These are phyloP conservation scores for Talaromyces marneffei DNA, from an alignment of 2,329 filamentous ascomycete genomes.

Conservation along the genomic window DNA sequence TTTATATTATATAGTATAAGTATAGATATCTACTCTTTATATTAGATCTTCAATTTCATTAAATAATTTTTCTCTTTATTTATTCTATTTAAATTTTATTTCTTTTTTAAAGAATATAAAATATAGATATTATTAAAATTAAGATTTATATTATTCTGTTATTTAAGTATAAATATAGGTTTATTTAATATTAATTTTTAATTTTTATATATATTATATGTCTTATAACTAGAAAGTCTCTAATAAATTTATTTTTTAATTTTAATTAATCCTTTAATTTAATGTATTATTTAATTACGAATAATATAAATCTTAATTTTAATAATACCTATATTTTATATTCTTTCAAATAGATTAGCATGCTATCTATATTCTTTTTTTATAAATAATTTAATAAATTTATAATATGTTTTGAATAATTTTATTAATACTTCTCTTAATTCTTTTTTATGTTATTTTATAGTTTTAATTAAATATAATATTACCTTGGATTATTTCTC, in stretches of 20 bases:
- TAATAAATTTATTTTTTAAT: constrained; percentile 1
- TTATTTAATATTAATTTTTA: not conserved
- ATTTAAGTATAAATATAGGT: not conserved
- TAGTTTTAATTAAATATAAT: not conserved
- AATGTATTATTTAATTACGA: not conserved
- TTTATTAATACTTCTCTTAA: not conserved
- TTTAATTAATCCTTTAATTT: not conserved
- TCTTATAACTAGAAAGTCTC: not conserved
- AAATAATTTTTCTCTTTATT: no score
- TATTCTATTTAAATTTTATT: no score
- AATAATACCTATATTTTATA: not conserved
- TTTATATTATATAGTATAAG: no score
- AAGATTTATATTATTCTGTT: not conserved
- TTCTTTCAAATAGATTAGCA: not conserved
- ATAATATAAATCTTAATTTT: not conserved
- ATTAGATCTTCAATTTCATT: no score
- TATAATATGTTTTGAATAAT: not conserved
- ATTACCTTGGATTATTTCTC: not conserved
- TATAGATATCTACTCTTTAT: no score
- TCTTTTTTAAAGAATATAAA: not conserved
- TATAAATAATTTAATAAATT: not conserved
- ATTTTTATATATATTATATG: constrained; percentile 2
- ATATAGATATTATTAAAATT: not conserved
- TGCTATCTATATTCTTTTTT: not conserved
- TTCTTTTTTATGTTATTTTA: not conserved